phyloP scores from a whole-genome alignment of 768 basidiomycete genomes.

The Agaricus bisporus region DNA sequence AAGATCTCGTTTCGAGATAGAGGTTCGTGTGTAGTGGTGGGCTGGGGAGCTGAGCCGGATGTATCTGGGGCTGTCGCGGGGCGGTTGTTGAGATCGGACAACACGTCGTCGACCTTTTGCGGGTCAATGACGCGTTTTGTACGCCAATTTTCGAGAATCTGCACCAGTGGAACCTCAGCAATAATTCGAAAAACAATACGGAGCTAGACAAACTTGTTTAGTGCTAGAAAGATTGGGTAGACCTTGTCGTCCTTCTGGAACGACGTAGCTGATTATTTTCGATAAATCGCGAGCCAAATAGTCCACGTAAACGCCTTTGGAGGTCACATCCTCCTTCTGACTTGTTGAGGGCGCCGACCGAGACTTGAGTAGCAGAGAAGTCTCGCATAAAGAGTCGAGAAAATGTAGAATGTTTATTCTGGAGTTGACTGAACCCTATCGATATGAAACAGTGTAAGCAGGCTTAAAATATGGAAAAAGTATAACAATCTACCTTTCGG shows the following conservation, averaged over 20 bases:
- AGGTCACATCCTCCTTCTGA: slow-evolving; percentile 11
- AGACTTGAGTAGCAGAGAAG: slow-evolving; percentile 63
- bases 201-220: slow-evolving; percentile 56
- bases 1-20: slow-evolving; percentile 68
- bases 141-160: slow-evolving; percentile 93
- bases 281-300: slow-evolving; percentile 73
- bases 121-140: slow-evolving; percentile 80
- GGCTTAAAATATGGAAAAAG: neutral
- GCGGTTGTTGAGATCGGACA: slow-evolving; percentile 50
- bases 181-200: neutral
- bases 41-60: slow-evolving; percentile 11
- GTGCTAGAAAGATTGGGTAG: slow-evolving; percentile 84
- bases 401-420: slow-evolving; percentile 93
- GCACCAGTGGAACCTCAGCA: neutral
- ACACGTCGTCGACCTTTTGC: slow-evolving; percentile 65
- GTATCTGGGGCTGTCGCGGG: slow-evolving; percentile 8
- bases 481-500: slow-evolving; percentile 54
- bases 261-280: slow-evolving; percentile 78
- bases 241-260: slow-evolving; percentile 83
- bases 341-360: slow-evolving; percentile 14
- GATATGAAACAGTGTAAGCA: neutral
- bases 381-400: slow-evolving; percentile 82
- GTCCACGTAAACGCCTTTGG: slow-evolving; percentile 62
- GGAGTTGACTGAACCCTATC: slow-evolving; percentile 78
- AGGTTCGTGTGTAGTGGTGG: slow-evolving; percentile 18